These are phyloP conservation scores for Symbiodinium pilosum DNA, from an alignment of 73 alveolate genomes.

Conservation along the genomic window DNA sequence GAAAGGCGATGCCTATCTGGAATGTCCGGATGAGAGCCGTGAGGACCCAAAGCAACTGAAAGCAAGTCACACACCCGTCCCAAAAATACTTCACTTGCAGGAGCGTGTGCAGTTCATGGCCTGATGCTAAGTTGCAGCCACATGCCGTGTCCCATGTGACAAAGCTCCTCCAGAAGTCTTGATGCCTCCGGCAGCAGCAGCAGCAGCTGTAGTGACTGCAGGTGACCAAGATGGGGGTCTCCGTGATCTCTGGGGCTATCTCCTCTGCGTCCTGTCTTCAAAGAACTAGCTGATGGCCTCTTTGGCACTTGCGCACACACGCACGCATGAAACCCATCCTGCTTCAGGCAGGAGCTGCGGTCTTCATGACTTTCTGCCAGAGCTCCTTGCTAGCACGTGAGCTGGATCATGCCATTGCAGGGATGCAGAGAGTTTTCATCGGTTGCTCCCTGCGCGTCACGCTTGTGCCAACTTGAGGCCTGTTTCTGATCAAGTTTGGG, in stretches of 20 bases:
- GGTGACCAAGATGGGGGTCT: constrained; percentile 88
- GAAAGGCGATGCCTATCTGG: constrained; percentile 73
- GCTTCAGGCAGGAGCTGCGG: constrained; percentile 69
- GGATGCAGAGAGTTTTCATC: not conserved
- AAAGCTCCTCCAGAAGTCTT: not conserved
- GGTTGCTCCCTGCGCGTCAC: no score
- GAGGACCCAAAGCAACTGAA: not conserved
- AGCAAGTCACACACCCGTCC: no score
- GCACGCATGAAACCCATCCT: no score
- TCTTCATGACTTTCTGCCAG: constrained; percentile 84
- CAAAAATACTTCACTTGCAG: not conserved
- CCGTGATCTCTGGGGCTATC: constrained; percentile 68
- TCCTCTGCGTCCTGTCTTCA: constrained; percentile 36
- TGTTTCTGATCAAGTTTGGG: constrained; percentile 81
- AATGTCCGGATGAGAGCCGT: constrained; percentile 64
- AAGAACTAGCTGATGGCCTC: not conserved
- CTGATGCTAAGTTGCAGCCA: not conserved
- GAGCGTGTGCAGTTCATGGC: constrained; percentile 89
- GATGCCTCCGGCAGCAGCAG: not conserved
- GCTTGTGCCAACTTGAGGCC: not conserved
- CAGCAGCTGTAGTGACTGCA: not conserved
- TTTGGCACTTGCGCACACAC: no score
- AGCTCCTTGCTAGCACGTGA: constrained; percentile 1
- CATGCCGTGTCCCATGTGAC: no score
- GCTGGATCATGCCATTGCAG: no score